Conservation (phyloP, 257 asterid genomes). For the Nicotiana attenuata region DNA sequence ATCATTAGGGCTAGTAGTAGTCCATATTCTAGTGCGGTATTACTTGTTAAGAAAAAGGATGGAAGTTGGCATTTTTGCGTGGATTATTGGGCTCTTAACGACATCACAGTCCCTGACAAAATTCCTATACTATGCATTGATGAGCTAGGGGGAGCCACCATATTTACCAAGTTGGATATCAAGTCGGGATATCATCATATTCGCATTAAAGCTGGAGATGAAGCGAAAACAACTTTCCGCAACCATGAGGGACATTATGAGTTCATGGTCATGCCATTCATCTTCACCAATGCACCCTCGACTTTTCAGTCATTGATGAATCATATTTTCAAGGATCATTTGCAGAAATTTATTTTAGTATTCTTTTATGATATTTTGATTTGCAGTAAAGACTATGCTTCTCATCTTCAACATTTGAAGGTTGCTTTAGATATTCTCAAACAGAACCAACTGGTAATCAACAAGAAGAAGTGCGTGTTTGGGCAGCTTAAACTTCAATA, state of each 20-base stretch:
- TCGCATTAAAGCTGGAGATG: background rate
- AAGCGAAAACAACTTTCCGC: background rate
- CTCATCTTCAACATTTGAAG: background rate
- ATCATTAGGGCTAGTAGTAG: background rate
- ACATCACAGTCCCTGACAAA: background rate
- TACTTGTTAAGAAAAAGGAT: background rate
- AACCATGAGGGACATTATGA: background rate
- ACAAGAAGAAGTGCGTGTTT: background rate
- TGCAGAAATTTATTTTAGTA: background rate
- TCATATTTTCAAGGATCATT: background rate
- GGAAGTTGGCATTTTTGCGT: background rate
- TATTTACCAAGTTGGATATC: background rate
- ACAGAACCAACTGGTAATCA: background rate
- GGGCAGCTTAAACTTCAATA: background rate
- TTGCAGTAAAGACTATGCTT: background rate
- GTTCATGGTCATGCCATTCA: background rate
- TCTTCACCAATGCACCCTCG: background rate
- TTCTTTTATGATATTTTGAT: constrained; percentile 5
- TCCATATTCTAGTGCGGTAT: background rate
- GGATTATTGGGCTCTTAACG: background rate
- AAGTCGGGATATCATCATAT: background rate
- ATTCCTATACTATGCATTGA: background rate
- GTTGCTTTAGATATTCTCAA: background rate
- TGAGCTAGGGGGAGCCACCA: background rate
- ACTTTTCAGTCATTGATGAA: background rate